Percentiles rank a stretch among this genome's conserved stretches.
Conservation (phyloP, 2,329 filamentous ascomycete genomes). For the Akanthomyces lecanii region DNA sequence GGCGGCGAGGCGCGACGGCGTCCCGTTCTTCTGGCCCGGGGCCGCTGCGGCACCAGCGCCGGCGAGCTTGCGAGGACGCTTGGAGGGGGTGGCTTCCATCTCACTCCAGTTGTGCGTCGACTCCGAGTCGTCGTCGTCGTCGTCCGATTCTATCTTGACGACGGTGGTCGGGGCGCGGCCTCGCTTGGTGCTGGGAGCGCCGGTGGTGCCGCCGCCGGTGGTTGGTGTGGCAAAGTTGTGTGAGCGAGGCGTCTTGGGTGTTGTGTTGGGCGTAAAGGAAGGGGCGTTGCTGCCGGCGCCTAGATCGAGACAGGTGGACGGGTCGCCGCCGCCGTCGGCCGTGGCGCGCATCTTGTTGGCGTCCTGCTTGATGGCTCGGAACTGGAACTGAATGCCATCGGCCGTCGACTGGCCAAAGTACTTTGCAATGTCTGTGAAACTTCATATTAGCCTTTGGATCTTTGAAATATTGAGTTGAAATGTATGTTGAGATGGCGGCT, state of each 20-base stretch:
- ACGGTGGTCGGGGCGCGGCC: slow-evolving; percentile 16
- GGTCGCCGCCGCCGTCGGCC: slow-evolving; percentile 42
- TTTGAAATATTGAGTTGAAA: background rate
- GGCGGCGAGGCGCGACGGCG: slow-evolving; percentile 31
- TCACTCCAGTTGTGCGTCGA: slow-evolving; percentile 27
- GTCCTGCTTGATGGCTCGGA: slow-evolving; percentile 51
- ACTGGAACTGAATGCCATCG: slow-evolving; percentile 57
- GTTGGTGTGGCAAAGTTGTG: slow-evolving; percentile 19
- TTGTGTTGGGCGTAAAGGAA: slow-evolving; percentile 26
- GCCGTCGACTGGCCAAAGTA: slow-evolving; percentile 57
- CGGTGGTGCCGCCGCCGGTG: slow-evolving; percentile 24
- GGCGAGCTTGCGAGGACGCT: slow-evolving; percentile 28
- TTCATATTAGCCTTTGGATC: background rate
- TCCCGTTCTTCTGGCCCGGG: slow-evolving; percentile 24
- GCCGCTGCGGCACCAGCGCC: slow-evolving; percentile 14
- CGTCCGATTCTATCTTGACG: slow-evolving; percentile 21
- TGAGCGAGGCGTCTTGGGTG: slow-evolving; percentile 26
- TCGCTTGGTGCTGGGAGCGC: slow-evolving; percentile 21
- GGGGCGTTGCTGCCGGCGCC: slow-evolving; percentile 22
- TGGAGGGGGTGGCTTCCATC: slow-evolving; percentile 36
- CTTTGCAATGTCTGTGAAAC: slow-evolving; percentile 50
- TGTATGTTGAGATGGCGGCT: background rate
- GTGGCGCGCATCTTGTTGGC: slow-evolving; percentile 45
- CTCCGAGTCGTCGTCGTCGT: slow-evolving; percentile 25
- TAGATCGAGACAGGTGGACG: slow-evolving; percentile 36